These are phyloP conservation scores for Meira miltonrushii DNA, from an alignment of 1,284 basidiomycete species.

Conservation along the genomic window DNA sequence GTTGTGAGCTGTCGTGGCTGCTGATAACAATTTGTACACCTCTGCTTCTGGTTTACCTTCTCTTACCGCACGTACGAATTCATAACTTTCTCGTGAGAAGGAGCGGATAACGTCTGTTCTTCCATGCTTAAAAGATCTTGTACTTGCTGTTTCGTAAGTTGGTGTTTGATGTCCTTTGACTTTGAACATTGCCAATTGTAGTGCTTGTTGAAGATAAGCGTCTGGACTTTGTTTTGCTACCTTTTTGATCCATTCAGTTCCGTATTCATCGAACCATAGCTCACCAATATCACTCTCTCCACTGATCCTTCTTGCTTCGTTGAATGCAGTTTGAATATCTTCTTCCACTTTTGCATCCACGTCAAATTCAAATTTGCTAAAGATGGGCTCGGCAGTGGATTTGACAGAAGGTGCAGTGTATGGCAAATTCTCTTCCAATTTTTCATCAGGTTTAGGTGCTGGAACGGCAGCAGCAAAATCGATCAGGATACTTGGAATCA, in stretches of 20 bases:
- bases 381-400: neutral
- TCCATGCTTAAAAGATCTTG: constrained; percentile 81
- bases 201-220: constrained; percentile 84
- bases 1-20: constrained; percentile 71
- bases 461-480: constrained; percentile 71
- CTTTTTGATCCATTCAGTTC: constrained; percentile 82
- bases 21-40: constrained; percentile 61
- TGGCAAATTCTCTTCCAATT: constrained; percentile 4
- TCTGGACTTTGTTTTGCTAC: constrained; percentile 78
- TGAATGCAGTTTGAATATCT: constrained; percentile 62
- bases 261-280: constrained; percentile 80
- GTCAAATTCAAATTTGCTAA: constrained; percentile 64
- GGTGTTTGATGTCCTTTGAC: constrained; percentile 74
- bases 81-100: constrained; percentile 69
- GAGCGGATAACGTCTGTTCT: constrained; percentile 88
- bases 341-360: constrained; percentile 62
- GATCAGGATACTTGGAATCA: constrained; percentile 82
- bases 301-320: constrained; percentile 64
- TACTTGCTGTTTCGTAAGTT: constrained; percentile 91
- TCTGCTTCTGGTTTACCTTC: constrained; percentile 59
- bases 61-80: constrained; percentile 73
- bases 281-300: constrained; percentile 77
- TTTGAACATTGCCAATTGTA: constrained; percentile 87
- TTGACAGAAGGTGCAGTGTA: neutral
- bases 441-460: constrained; percentile 26